A percentile compares a stretch with the other conserved stretches of the same genome.
These are phyloP conservation scores for Sporothrix curviconia DNA, from an alignment of 2,329 filamentous ascomycete species.

Conservation along the genomic window DNA sequence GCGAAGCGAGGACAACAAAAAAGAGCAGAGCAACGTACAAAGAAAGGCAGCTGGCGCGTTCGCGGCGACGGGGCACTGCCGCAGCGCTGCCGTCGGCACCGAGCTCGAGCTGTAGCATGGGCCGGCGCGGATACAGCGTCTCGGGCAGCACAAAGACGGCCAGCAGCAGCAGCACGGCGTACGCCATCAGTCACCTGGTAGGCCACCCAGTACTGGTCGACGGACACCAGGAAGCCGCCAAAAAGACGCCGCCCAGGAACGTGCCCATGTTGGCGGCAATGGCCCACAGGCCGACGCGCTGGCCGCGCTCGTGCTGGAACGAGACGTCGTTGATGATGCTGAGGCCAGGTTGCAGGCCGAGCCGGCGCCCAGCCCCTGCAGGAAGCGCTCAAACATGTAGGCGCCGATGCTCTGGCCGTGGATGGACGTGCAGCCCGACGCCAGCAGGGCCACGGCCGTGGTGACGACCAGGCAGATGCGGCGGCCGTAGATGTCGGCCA, in stretches of 20 bases:
- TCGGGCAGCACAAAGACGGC: slow-evolving; percentile 47
- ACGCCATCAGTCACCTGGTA: slow-evolving; percentile 50
- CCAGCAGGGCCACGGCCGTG: slow-evolving; percentile 28
- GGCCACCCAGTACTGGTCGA: slow-evolving; percentile 44
- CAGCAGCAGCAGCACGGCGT: slow-evolving; percentile 39
- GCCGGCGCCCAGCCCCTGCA: slow-evolving; percentile 50
- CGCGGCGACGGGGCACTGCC: not conserved
- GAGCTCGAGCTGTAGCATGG: slow-evolving; percentile 34
- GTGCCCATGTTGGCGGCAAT: slow-evolving; percentile 48
- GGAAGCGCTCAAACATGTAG: slow-evolving; percentile 53
- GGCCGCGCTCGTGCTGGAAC: slow-evolving; percentile 49
- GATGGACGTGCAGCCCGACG: slow-evolving; percentile 30
- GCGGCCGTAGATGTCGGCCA: slow-evolving; percentile 46
- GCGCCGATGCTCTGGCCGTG: slow-evolving; percentile 33
- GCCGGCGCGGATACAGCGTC: slow-evolving; percentile 48
- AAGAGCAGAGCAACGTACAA: not conserved
- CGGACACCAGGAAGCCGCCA: slow-evolving; percentile 45
- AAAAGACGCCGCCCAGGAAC: slow-evolving; percentile 32
- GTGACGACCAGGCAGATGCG: slow-evolving; percentile 42
- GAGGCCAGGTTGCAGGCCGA: slow-evolving; percentile 48
- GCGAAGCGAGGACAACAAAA: not conserved
- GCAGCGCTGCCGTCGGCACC: not conserved
- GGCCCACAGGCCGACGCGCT: slow-evolving; percentile 51
- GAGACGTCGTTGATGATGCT: slow-evolving; percentile 50
- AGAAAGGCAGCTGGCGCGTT: slow-evolving; percentile 3